These are phyloP conservation scores for Cerioporus squamosus DNA, from an alignment of 1,284 basidiomycete genomes.

Conservation along the genomic window DNA sequence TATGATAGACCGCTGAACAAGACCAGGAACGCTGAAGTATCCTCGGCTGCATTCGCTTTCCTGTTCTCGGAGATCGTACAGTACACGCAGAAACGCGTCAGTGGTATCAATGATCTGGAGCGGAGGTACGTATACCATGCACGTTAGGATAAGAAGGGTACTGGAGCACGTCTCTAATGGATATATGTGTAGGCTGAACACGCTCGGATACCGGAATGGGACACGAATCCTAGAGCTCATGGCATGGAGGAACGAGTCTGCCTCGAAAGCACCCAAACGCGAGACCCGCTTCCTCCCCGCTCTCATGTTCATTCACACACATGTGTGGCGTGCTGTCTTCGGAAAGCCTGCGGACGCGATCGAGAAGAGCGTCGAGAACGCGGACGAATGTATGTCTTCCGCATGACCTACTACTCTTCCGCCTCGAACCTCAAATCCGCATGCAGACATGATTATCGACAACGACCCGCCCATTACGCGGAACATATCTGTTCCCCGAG, in stretches of 20 bases:
- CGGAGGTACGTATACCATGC: constrained; percentile 41
- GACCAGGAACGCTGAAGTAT: constrained; percentile 80
- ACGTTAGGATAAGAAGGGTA: too few relatives aligned
- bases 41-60: constrained; percentile 83
- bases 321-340: constrained; percentile 94
- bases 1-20: constrained; percentile 89
- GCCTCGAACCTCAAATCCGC: neutral
- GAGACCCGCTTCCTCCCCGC: constrained; percentile 89
- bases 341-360: constrained; percentile 93
- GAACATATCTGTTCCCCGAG: constrained; percentile 91
- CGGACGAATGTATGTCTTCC: constrained; percentile 84
- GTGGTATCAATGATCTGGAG: constrained; percentile 94
- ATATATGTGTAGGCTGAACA: constrained; percentile 71
- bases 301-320: constrained; percentile 90
- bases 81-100: constrained; percentile 94
- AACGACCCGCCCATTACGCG: constrained; percentile 93
- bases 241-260: constrained; percentile 71
- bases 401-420: neutral
- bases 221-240: constrained; percentile 81
- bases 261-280: constrained; percentile 82
- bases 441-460: constrained; percentile 97
- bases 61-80: constrained; percentile 91
- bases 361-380: constrained; percentile 94
- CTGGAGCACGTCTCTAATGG: too few relatives aligned
- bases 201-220: constrained; percentile 89